A percentile compares a stretch with the other conserved stretches of the same genome.
phyloP scores from a whole-genome alignment of 495 filamentous ascomycete genomes.

The Penicillium longicatenatum region DNA sequence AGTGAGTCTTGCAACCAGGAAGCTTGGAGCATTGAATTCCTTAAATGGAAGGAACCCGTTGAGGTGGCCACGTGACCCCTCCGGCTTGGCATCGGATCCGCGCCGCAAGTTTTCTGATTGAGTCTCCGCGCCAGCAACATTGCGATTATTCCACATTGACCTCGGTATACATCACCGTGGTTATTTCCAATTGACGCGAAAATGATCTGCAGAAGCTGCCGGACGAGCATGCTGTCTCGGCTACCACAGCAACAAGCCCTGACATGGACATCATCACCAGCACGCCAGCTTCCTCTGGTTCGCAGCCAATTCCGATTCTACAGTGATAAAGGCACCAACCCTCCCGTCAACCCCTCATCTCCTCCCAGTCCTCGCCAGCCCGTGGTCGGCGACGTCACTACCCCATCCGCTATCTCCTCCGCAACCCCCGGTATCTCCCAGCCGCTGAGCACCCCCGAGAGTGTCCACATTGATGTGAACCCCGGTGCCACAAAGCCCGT shows the following conservation, averaged over 20 bases:
- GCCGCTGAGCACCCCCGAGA: constrained; percentile 46
- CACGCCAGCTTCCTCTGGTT: constrained; percentile 30
- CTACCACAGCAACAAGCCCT: constrained; percentile 35
- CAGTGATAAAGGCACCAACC: constrained; percentile 40
- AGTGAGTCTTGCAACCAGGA: too few species aligned
- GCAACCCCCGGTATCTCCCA: constrained; percentile 48
- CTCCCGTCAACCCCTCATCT: constrained; percentile 49
- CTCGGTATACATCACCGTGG: background rate
- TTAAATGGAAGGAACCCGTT: background rate
- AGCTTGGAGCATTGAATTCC: background rate
- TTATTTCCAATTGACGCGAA: constrained; percentile 5
- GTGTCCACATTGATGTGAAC: constrained; percentile 34
- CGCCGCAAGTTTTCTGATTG: constrained; percentile 42
- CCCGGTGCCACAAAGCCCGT: constrained; percentile 28
- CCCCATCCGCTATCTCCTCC: constrained; percentile 46
- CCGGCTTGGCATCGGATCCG: constrained; percentile 49
- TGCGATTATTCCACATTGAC: background rate
- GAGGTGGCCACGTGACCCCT: constrained; percentile 35
- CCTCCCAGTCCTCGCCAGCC: constrained; percentile 55
- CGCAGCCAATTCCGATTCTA: constrained; percentile 41
- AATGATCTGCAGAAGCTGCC: constrained; percentile 55
- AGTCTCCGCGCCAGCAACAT: constrained; percentile 18
- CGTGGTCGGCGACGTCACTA: constrained; percentile 35
- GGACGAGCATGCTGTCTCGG: constrained; percentile 44
- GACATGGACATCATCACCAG: constrained; percentile 33